Base-by-base conservation (phyloP, 306 rosid genomes). In the Prunus mira region DNA sequence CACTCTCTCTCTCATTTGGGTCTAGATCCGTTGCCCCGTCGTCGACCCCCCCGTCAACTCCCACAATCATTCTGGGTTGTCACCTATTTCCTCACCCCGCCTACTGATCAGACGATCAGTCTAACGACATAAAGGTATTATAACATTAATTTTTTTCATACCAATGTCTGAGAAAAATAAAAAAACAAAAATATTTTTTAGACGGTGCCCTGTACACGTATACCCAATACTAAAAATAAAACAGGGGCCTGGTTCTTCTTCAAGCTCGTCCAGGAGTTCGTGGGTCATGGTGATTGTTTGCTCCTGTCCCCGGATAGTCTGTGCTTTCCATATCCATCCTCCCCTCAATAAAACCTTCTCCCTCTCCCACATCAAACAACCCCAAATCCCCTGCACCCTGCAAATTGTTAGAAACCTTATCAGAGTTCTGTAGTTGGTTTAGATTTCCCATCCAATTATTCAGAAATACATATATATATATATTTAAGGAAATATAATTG, bases 291-390 rank as follows among this genome's bases (percentile, higher is more conserved):
- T 69, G 76, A 51, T 80, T 86, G 84, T 89, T 89, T 76, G 94
- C 90, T 28, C 89, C 94, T 50, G 93, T 82, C 15, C 90, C 91
- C 27, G 87, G 90, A 82, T 89, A 89, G 30, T 87, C 94, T 63
- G 58, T 65, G 9, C 56, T 84, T 77, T 87, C 94, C 69, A 89
- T n/a, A 74, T 73, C 87, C 77, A 78, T 72, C 75, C 91, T 82
- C 60, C 86, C 73, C 66, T 85, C 84, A 20, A 30, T 57, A 18
- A 76, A 73, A 52, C 72, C 78, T 28, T 77, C 80, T 54, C 60
- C 89, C 27, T 49, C 38, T 12, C 38, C 38, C 9, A 14, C 38
- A 25, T 60, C 65, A 12, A 60, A 13, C 28, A 3, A 20, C 49
- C 74, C 51, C 24, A 67, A 32, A 51, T 82, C 77, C 57, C 12